Base-by-base conservation (phyloP, 257 asterid genomes). In the Cordia subcordata region DNA sequence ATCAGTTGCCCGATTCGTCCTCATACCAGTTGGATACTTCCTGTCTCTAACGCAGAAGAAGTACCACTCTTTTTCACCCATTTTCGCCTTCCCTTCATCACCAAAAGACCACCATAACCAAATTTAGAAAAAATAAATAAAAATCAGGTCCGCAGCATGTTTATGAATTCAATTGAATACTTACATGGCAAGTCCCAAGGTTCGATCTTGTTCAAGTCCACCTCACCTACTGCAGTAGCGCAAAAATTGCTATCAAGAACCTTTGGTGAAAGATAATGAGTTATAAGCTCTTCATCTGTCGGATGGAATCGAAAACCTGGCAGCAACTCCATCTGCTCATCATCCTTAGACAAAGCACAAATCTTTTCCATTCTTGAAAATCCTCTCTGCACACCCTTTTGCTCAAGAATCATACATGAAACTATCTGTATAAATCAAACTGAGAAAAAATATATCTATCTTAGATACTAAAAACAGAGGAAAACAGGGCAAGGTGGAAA, bases 231-330 rank as follows among this genome's bases (percentile, higher is more conserved):
- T 20, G 91, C 94, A 11, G 68, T 49, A 14, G 86, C 68, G 18
- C 63, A 55, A 15, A 85, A 83, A 5, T 44, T 44, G 54, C 42
- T n/a, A 46, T 90, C 94, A 11, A 60, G 18, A 27, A 72, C 89
- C 42, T 90, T 87, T 33, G 72, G 79, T 1, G 74, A 58, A 21
- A 90, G 67, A 12, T 87, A 87, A 51, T 85, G 85, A 75, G 87
- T 90, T 60, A 87, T 90, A 9, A 90, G 77, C 37, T 90, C 96
- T 67, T 90, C 96, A 52, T 90, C 96, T 0, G 88, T 87, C 0
- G 97, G 97, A 32, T 90, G 94, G n/a, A 90, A 90, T 62, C 95
- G 80, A 49, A 90, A 90, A 1, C 96, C 98, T 0, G 96, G 91
- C 0, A 95, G 98, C 60, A 90, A 55, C n/a, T 85, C 84, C 76